Conservation (phyloP, 2,329 filamentous ascomycete species). For the Scedosporium aurantiacum region DNA sequence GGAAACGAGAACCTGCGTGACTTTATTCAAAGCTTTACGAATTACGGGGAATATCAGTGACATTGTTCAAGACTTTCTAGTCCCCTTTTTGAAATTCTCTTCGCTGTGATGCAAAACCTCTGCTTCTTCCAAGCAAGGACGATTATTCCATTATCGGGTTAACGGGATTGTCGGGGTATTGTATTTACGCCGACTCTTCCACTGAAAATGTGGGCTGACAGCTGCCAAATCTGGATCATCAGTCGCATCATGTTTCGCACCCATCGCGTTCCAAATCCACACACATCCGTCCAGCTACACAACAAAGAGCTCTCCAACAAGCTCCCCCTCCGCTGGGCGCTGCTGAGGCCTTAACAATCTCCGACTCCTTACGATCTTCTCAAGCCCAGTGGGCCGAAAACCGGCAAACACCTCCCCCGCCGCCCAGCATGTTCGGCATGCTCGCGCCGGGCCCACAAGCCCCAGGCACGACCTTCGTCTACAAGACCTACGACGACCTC, state of each 20-base stretch:
- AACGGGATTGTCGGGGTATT: background rate
- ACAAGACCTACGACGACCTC: conserved; percentile 28
- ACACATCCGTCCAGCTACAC: background rate
- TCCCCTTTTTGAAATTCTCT: too few species aligned
- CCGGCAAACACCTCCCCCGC: background rate
- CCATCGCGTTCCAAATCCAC: conserved; percentile 7
- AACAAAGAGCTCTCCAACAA: background rate
- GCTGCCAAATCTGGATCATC: background rate
- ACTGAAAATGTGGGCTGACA: background rate
- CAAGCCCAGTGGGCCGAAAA: background rate
- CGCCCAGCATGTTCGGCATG: conserved; percentile 30
- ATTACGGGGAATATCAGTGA: too few species aligned
- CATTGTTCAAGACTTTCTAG: too few species aligned
- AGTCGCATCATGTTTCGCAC: conserved; percentile 4
- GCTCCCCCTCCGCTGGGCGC: background rate
- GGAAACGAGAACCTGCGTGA: too few species aligned
- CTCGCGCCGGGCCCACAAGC: conserved; percentile 27
- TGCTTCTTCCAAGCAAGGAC: background rate
- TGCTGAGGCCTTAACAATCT: background rate
- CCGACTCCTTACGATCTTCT: background rate
- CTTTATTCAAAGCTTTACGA: too few species aligned
- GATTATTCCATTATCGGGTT: background rate
- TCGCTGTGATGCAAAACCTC: too few species aligned
- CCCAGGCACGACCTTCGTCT: conserved; percentile 20
- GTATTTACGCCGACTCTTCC: background rate